Evolutionary conservation across 2,329 filamentous ascomycete species (phyloP).

Genomic region (Hypoxylon sp.): DNA sequence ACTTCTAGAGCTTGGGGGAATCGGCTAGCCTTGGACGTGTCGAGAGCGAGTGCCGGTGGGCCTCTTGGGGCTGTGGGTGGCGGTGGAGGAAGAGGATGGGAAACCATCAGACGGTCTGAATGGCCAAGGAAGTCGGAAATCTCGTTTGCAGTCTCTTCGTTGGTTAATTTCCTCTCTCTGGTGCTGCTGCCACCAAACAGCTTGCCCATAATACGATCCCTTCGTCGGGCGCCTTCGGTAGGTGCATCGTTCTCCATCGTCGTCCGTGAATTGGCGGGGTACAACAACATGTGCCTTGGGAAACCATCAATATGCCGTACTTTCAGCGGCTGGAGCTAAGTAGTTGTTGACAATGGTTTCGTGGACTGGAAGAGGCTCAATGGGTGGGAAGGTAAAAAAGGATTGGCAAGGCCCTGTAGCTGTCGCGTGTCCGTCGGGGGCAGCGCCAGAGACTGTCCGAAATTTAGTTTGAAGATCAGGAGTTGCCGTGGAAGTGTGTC

Average conservation of each 20-base stretch:
- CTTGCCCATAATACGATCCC: conserved; percentile 73
- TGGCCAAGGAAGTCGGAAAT: conserved; percentile 73
- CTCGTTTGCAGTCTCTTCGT: conserved; percentile 63
- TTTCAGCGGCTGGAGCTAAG: conserved; percentile 9
- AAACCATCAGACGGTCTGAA: conserved; percentile 69
- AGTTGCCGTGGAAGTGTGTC: conserved; percentile 22
- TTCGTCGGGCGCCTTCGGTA: conserved; percentile 51
- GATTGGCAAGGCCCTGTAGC: conserved; percentile 18
- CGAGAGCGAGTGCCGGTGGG: conserved; percentile 65
- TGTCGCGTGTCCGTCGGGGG: conserved; percentile 31
- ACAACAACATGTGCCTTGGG: conserved; percentile 37
- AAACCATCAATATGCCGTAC: conserved; percentile 36
- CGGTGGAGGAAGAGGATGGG: conserved; percentile 63
- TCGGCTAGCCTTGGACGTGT: conserved; percentile 68
- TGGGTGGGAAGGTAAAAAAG: conserved; percentile 5
- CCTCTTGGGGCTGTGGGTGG: conserved; percentile 53
- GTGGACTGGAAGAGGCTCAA: conserved; percentile 14
- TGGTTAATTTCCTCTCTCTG: conserved; percentile 55
- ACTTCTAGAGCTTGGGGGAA: conserved; percentile 69
- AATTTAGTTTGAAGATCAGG: conserved; percentile 21
- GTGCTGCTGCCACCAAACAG: conserved; percentile 65
- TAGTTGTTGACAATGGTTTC: conserved; percentile 5
- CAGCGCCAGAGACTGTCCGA: background rate
- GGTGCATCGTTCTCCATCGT: conserved; percentile 54
- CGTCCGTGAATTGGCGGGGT: conserved; percentile 41